Evolutionary conservation across 306 rosid genomes (phyloP), one percentile per base, ranked within the genome.

Genomic region (Phaseolus lunatus): DNA sequence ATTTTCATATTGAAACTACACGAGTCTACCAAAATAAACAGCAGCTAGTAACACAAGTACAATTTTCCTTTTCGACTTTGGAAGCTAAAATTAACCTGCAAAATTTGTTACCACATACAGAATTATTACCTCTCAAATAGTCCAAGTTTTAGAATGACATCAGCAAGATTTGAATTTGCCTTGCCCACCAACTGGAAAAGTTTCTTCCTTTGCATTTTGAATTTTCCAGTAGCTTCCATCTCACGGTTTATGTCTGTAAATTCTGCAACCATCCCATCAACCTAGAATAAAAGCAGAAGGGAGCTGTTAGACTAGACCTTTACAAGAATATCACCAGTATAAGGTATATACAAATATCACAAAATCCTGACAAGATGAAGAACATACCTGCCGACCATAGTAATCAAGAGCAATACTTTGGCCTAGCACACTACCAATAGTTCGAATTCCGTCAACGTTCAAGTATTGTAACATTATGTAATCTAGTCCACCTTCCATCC

Each of bases 401-500:
- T 92, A 95, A 88, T 92, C 99, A 76, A 95, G 96, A 39, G 99
- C 99, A 74, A 95, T 95, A 85, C 99, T 95, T 87, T 95, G 99
- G 56, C 99, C 99, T 58, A 95, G 91, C 78, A 92, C 97, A 54
- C 97, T 92, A 52, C 99, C 97, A 70, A 95, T 92, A 62, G 96
- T 95, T 71, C 97, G 97, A 77, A 95, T 95, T 48, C 97, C 97
- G 84, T 95, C 99, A 74, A 79, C 84, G 74, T 88, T 91, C 88
- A 95, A 78, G 82, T 89, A 90, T 87, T 95, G 99, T 83, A 95
- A 84, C 92, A 90, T 92, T 84, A 95, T 95, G 89, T 95, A 92
- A 87, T 95, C 99, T 77, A 95, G 83, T 62, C 99, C 99, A 58
- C 99, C 97, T 87, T 82, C 83, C 96, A 95, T 95, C 99, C 99